Conservation (phyloP, 163 green algal genomes). For the Coccomyxa subellipsoidea region DNA sequence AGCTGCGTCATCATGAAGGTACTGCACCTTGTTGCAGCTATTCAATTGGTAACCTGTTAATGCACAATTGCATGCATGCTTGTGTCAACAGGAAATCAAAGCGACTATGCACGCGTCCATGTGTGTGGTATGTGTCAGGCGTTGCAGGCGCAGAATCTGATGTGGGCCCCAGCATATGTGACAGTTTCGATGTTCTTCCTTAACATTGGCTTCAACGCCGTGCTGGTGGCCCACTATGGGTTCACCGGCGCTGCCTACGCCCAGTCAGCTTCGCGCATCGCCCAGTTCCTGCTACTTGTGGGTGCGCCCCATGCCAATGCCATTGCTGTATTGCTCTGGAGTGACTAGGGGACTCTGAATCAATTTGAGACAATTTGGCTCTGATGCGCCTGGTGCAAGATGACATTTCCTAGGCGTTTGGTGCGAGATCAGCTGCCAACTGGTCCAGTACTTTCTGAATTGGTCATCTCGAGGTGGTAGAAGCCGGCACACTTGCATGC, state of each 20-base stretch:
- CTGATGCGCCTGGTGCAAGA: no score
- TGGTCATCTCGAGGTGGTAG: no score
- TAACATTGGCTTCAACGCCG: slow-evolving; percentile 38
- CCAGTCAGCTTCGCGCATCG: slow-evolving; percentile 18
- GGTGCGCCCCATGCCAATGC: slow-evolving; percentile 5
- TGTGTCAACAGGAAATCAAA: background rate
- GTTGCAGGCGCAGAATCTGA: slow-evolving; percentile 57
- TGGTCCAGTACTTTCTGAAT: no score
- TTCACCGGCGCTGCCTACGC: slow-evolving; percentile 35
- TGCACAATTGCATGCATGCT: no score
- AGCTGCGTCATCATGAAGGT: slow-evolving; percentile 31
- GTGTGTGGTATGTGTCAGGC: slow-evolving; percentile 30
- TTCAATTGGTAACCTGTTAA: no score
- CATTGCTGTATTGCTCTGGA: background rate
- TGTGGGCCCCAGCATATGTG: slow-evolving; percentile 41
- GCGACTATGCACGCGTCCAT: background rate
- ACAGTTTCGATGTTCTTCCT: slow-evolving; percentile 24
- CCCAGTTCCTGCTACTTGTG: slow-evolving; percentile 27
- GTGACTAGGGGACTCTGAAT: background rate
- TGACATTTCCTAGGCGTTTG: no score
- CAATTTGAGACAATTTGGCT: no score
- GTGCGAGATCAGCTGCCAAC: no score
- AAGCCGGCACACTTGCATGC: no score
- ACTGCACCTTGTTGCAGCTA: background rate
- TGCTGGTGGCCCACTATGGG: slow-evolving; percentile 31